A percentile compares a stretch with the other conserved stretches of the same genome.
These are phyloP conservation scores for Smittium culicis DNA, from an alignment of 371 early-diverging fungal species.

Conservation along the genomic window DNA sequence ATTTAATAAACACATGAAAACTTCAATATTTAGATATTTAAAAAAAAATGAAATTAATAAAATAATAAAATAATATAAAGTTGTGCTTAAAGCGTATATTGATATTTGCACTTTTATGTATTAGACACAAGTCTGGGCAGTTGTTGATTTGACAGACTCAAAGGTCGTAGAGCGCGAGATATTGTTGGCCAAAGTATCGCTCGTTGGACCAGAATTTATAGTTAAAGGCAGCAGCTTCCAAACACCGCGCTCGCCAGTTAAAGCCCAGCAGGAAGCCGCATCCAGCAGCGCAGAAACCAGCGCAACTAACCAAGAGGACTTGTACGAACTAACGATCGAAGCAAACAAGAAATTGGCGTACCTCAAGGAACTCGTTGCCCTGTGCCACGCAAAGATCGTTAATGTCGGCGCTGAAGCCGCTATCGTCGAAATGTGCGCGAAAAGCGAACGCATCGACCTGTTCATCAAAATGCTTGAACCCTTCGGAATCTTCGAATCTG, in stretches of 20 bases:
- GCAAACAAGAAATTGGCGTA: conserved; percentile 65
- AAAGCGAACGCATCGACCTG: conserved; percentile 68
- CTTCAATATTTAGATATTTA: no score
- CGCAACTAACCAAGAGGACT: conserved; percentile 10
- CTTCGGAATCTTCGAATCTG: conserved; percentile 86
- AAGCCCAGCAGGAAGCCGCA: conserved; percentile 1
- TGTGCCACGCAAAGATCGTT: conserved; percentile 75
- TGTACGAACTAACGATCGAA: conserved; percentile 39
- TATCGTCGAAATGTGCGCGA: conserved; percentile 76
- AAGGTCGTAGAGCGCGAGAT: conserved; percentile 80
- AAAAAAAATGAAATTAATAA: no score
- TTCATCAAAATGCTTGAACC: conserved; percentile 84
- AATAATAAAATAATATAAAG: no score
- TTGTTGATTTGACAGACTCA: conserved; percentile 78
- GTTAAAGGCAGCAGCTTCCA: background rate
- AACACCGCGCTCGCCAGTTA: conserved; percentile 1
- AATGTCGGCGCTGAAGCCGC: conserved; percentile 74
- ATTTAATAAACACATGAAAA: background rate
- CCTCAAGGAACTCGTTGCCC: conserved; percentile 60
- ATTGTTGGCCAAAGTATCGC: conserved; percentile 80
- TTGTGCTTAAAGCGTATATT: no score
- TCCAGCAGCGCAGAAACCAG: background rate
- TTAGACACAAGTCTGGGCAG: conserved; percentile 88
- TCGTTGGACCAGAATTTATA: conserved; percentile 37
- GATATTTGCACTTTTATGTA: conserved; percentile 12